Evolutionary conservation across 1,139 yeast species (phyloP), one percentile per base, ranked within the genome.

Genomic region (Wickerhamiella infanticola): DNA sequence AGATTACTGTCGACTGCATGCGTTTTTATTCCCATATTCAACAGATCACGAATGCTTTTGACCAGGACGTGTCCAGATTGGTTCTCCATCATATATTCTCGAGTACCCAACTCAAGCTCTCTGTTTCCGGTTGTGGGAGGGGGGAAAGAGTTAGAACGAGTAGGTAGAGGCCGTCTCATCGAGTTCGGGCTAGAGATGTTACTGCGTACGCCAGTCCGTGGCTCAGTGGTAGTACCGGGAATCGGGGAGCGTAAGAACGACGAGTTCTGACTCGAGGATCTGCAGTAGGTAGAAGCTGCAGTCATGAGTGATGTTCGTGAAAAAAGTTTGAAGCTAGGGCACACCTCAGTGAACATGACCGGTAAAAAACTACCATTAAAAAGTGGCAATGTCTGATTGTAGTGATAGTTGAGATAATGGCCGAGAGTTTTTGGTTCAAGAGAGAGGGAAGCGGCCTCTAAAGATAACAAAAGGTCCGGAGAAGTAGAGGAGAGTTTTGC

Each of bases 361-460:
- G 86, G 81, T 13, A 78, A 60, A 52, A 73, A 76, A 2, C 79
- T 69, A 3, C 84, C 85, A 3, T 72, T 65, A 29, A 72, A 61
- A 42, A 79, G 57, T 2, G 73, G 77, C 35, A 73, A 65, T 55
- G 70, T 63, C 31, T 74, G 69, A 5, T 61, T 53, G 48, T 64
- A 64, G 52, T 71, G 73, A 40, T 58, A 59, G 44, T 63, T 61
- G 37, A 66, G 58, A 49, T 68, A 71, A 29, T 63, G 55, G n/a
- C 75, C 74, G 25, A 64, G 56, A 13, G 59, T 53, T 8, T 70
- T 64, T 1, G 75, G 71, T 50, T 75, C 78, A n/a, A 63, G 58
- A 1, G 56, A 49, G 40, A 72, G 58, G 18, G 79, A 74, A 50
- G 47, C 45, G n/a, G 46, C 39, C 18, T 39, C 37, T 9, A 47